phyloP scores from a whole-genome alignment of 768 basidiomycete genomes.

The Kwoniella botswanensis region DNA sequence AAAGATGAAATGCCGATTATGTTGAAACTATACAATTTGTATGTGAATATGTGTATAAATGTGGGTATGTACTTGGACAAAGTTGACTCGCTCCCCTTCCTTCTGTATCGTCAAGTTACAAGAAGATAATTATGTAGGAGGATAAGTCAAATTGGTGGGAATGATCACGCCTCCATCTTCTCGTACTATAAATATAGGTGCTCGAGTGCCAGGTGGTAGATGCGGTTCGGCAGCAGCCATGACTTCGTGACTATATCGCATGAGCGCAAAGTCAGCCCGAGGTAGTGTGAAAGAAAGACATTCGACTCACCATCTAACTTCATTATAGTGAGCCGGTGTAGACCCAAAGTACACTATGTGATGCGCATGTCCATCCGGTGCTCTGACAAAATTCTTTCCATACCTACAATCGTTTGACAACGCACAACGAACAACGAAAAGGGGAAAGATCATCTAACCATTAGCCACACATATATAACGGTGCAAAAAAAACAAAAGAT shows the following conservation, averaged over 20 bases:
- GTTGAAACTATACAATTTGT: neutral
- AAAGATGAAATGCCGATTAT: neutral
- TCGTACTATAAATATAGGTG: slow-evolving; percentile 45
- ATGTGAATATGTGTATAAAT: neutral
- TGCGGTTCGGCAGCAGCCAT: slow-evolving; percentile 36
- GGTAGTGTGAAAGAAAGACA: neutral
- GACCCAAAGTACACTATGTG: slow-evolving; percentile 49
- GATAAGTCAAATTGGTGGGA: slow-evolving; percentile 43
- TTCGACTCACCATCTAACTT: slow-evolving; percentile 48
- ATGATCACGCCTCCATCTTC: slow-evolving; percentile 49
- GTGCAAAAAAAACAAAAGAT: neutral
- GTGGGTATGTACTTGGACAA: neutral
- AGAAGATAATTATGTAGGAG: slow-evolving; percentile 5
- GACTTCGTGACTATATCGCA: slow-evolving; percentile 29
- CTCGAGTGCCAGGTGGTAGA: neutral
- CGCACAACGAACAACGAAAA: neutral
- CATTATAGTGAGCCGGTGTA: slow-evolving; percentile 42
- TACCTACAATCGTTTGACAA: slow-evolving; percentile 25
- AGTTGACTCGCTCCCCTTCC: no score
- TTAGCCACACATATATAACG: neutral
- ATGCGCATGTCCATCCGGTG: slow-evolving; percentile 26
- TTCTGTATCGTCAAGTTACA: no score
- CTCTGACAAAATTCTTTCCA: slow-evolving; percentile 41
- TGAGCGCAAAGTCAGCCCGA: neutral
- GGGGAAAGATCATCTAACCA: slow-evolving; percentile 1